phyloP scores from a whole-genome alignment of 768 basidiomycete species.

The Calocybe cyanea region DNA sequence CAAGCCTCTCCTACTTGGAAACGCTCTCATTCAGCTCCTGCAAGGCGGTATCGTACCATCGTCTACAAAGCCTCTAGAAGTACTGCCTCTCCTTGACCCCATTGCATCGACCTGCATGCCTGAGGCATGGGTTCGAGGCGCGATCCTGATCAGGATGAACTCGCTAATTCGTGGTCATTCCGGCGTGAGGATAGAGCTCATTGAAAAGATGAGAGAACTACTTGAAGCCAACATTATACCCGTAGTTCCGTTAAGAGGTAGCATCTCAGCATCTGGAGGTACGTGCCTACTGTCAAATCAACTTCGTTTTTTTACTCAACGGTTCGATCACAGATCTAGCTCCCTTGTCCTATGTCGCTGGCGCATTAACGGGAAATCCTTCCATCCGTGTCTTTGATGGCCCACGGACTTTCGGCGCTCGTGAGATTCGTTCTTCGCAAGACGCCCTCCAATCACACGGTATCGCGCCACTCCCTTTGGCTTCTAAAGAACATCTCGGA shows the following conservation, averaged over 20 bases:
- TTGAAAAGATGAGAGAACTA: slow-evolving; percentile 73
- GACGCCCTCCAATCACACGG: slow-evolving; percentile 58
- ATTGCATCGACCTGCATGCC: slow-evolving; percentile 72
- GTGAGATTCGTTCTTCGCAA: slow-evolving; percentile 47
- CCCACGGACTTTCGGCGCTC: slow-evolving; percentile 42
- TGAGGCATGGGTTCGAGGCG: slow-evolving; percentile 83
- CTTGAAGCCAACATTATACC: slow-evolving; percentile 72
- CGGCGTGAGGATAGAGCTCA: slow-evolving; percentile 76
- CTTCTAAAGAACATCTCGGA: slow-evolving; percentile 76
- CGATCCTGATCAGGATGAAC: slow-evolving; percentile 85
- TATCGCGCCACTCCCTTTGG: slow-evolving; percentile 62
- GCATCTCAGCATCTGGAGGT: slow-evolving; percentile 83
- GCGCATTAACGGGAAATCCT: slow-evolving; percentile 74
- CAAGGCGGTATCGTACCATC: slow-evolving; percentile 73
- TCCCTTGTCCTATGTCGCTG: slow-evolving; percentile 81
- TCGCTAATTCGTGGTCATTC: slow-evolving; percentile 87
- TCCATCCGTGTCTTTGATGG: slow-evolving; percentile 70
- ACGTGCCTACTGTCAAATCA: slow-evolving; percentile 13
- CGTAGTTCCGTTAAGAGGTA: slow-evolving; percentile 78
- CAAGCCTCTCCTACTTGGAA: slow-evolving; percentile 66
- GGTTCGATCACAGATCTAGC: slow-evolving; percentile 50
- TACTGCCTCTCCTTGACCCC: slow-evolving; percentile 70
- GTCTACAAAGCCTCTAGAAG: slow-evolving; percentile 39
- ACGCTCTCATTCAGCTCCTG: slow-evolving; percentile 84
- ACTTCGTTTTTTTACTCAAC: slow-evolving; percentile 4